Base-by-base conservation (phyloP, 805 yeast species). In the Yarrowia sp. region DNA sequence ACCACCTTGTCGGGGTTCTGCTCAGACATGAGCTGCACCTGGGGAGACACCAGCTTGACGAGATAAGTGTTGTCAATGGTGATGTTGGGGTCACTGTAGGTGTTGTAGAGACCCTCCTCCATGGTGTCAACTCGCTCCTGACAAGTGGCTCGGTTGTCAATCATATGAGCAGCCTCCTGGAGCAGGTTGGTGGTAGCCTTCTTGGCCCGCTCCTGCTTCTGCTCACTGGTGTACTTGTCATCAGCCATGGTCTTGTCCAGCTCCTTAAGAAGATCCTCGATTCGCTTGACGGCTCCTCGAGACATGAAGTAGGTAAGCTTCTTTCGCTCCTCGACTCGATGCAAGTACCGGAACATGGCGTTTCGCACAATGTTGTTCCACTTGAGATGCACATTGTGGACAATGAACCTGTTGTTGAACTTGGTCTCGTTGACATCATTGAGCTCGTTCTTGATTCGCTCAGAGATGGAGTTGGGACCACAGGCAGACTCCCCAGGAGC, bases 281-380 rank as follows among this genome's bases (percentile, higher is more conserved):
- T 76, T 49, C 82, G 81, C 56, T 77, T 78, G 55, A 86, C 78
- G 0, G 90, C 84, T 38, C 81, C 83, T 63, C 84, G 81, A 14
- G 83, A 79, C 69, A 83, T 71, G 47, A 83, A 83, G 63, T 79
- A 80, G 1, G 78, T 71, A 39, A 80, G 76, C 12, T 85, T 84
- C 30, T 80, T 78, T 30, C 85, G 77, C 64, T 82, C 75, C 12
- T 80, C 82, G 39, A 85, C 75, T 55, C 83, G 78, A 68, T 85
- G 84, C 30, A 87, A 74, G 72, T 89, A 91, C 52, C 86, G 83
- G 74, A 85, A 83, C 53, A 91, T 78, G 13, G 85, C 79, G 72
- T 92, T 86, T 68, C 97, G 80, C 10, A 87, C 83, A 3, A 79
- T 74, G 69, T 89, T 87, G 76, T 90, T 88, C 97, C 97, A 92